These are phyloP conservation scores for Apiotrichum gracile DNA, from an alignment of 1,284 basidiomycete genomes.

Conservation along the genomic window DNA sequence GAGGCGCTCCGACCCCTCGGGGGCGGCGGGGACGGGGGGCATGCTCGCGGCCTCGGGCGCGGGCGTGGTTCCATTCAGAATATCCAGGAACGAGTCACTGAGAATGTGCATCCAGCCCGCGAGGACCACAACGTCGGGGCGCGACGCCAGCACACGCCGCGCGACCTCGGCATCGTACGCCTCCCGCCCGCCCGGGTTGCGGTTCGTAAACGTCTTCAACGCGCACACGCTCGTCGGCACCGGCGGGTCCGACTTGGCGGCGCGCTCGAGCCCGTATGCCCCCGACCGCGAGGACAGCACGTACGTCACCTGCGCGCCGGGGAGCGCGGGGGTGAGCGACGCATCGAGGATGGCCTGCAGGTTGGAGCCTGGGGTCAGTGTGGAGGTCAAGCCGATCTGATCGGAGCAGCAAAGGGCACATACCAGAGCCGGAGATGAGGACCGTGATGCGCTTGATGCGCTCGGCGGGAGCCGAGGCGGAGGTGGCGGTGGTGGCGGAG, in stretches of 20 bases:
- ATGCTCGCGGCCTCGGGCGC: constrained; percentile 16
- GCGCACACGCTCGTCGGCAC: constrained; percentile 81
- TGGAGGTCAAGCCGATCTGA: not conserved
- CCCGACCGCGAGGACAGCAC: constrained; percentile 91
- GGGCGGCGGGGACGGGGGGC: constrained; percentile 28
- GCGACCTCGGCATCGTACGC: constrained; percentile 87
- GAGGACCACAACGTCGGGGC: constrained; percentile 81
- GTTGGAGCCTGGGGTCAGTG: constrained; percentile 66
- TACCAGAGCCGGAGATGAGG: constrained; percentile 78
- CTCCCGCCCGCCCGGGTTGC: constrained; percentile 63
- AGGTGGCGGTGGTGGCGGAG: not conserved
- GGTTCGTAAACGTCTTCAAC: constrained; percentile 76
- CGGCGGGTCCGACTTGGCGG: constrained; percentile 59
- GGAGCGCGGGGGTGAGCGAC: constrained; percentile 54
- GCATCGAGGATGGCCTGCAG: constrained; percentile 94
- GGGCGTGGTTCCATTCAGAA: constrained; percentile 39
- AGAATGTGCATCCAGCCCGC: constrained; percentile 98
- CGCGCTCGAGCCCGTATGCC: constrained; percentile 82
- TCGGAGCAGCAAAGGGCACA: constrained; percentile 15
- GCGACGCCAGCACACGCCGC: constrained; percentile 56
- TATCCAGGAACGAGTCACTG: constrained; percentile 51
- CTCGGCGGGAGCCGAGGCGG: constrained; percentile 16
- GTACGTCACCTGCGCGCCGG: constrained; percentile 64
- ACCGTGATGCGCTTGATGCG: constrained; percentile 53
- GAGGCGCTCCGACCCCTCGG: constrained; percentile 3